Conservation (phyloP, 805 yeast species). For the Cyberlindnera subsufficiens region DNA sequence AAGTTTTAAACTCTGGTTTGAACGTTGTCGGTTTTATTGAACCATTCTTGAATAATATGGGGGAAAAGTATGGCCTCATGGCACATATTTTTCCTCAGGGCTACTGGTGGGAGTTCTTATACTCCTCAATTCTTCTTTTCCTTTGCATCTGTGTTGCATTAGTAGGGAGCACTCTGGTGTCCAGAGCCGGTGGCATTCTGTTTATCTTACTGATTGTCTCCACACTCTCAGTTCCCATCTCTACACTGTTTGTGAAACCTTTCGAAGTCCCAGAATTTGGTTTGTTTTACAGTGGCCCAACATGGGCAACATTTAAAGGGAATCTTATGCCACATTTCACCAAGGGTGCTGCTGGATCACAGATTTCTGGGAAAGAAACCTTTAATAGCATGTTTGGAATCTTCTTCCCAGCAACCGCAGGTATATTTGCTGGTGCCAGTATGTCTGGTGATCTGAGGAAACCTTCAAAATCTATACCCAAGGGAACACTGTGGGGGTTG, state of each 20-base stretch:
- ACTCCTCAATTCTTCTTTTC: constrained; percentile 65
- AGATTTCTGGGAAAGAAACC: constrained; percentile 54
- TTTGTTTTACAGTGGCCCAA: constrained; percentile 61
- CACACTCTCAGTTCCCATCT: constrained; percentile 77
- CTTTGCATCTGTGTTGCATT: constrained; percentile 71
- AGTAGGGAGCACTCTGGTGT: constrained; percentile 75
- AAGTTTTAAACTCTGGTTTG: constrained; percentile 83
- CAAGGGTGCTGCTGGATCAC: constrained; percentile 88
- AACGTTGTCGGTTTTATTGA: constrained; percentile 95
- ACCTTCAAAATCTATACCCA: constrained; percentile 88
- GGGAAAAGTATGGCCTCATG: constrained; percentile 50
- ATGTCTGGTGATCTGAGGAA: constrained; percentile 91
- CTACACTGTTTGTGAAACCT: constrained; percentile 61
- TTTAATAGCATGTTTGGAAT: constrained; percentile 88
- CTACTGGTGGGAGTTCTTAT: constrained; percentile 59
- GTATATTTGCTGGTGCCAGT: constrained; percentile 96
- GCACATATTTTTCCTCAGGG: constrained; percentile 60
- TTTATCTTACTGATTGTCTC: constrained; percentile 64
- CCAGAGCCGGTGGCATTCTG: constrained; percentile 72
- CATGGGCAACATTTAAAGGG: constrained; percentile 56
- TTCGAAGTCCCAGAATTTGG: constrained; percentile 48
- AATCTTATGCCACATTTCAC: constrained; percentile 81
- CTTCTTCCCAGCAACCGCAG: constrained; percentile 97
- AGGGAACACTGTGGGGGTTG: constrained; percentile 88
- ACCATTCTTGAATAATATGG: constrained; percentile 80